A percentile compares a stretch with the other conserved stretches of the same genome.
These are phyloP conservation scores for Luzula sylvatica DNA, from an alignment of 176 grass and related monocot species.

Conservation along the genomic window DNA sequence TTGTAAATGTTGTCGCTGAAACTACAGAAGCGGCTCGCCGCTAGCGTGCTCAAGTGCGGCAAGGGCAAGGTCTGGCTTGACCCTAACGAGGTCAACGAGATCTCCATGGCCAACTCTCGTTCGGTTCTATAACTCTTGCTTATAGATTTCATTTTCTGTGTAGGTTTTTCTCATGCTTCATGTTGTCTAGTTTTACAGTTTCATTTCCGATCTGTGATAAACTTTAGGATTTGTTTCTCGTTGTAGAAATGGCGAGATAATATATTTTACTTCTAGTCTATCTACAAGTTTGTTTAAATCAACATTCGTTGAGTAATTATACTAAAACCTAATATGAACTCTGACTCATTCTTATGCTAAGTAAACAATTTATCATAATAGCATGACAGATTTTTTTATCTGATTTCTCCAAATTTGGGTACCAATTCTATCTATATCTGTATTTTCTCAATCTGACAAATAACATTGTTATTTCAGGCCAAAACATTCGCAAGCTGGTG, in stretches of 20 bases:
- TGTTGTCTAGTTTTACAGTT: neutral
- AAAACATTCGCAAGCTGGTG: slow-evolving; percentile 60
- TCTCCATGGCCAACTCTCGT: slow-evolving; percentile 67
- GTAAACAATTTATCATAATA: too few relatives aligned
- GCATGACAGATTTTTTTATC: too few relatives aligned
- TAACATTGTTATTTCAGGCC: slow-evolving; percentile 23
- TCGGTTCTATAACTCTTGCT: slow-evolving; percentile 12
- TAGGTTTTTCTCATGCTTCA: neutral
- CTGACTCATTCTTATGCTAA: too few relatives aligned
- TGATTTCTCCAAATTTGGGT: too few relatives aligned
- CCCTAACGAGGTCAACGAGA: slow-evolving; percentile 64
- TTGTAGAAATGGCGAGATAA: too few relatives aligned
- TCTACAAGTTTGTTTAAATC: too few relatives aligned
- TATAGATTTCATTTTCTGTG: neutral
- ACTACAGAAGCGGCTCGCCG: slow-evolving; percentile 49
- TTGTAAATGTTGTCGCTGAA: slow-evolving; percentile 55
- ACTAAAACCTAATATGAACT: too few relatives aligned
- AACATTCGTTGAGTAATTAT: too few relatives aligned
- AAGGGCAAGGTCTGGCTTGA: slow-evolving; percentile 69
- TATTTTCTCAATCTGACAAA: neutral
- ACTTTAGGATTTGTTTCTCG: neutral
- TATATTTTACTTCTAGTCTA: too few relatives aligned
- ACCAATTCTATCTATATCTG: too few relatives aligned
- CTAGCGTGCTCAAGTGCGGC: slow-evolving; percentile 62
- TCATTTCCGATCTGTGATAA: neutral